These are phyloP conservation scores for Lasiodiplodia gonubiensis DNA, from an alignment of 2,329 filamentous ascomycete species.

Conservation along the genomic window DNA sequence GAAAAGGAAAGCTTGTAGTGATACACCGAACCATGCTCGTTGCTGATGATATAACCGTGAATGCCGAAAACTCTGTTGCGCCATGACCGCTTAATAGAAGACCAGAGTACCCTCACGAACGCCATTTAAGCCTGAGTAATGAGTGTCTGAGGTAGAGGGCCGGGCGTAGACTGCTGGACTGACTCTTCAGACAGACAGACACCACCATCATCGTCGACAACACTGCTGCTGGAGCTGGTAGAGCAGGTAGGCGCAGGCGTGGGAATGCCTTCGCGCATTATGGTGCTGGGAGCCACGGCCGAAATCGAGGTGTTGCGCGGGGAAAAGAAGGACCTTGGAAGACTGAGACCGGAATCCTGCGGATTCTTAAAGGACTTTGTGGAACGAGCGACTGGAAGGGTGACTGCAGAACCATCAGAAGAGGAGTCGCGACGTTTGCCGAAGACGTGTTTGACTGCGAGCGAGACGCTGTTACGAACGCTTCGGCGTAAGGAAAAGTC, in stretches of 20 bases:
- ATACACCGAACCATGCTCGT: conserved; percentile 12
- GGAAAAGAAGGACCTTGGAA: conserved; percentile 24
- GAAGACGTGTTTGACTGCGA: conserved; percentile 21
- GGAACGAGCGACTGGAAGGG: conserved; percentile 31
- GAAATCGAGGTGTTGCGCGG: neutral
- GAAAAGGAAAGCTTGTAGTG: conserved; percentile 5
- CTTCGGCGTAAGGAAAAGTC: conserved; percentile 11
- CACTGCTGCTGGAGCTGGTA: neutral
- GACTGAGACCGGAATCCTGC: conserved; percentile 23
- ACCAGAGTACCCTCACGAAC: neutral
- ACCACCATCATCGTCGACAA: conserved; percentile 44
- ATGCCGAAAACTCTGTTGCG: neutral
- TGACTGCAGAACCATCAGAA: conserved; percentile 43
- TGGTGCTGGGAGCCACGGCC: neutral
- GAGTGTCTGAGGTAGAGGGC: conserved; percentile 34
- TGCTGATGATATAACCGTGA: neutral
- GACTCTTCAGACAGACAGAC: conserved; percentile 64
- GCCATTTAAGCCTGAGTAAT: conserved; percentile 32
- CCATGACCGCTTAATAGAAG: neutral
- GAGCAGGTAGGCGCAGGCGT: conserved; percentile 12
- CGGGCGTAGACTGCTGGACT: conserved; percentile 53
- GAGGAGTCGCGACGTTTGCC: conserved; percentile 35
- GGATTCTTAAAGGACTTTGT: conserved; percentile 23
- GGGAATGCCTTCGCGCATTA: neutral
- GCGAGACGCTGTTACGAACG: conserved; percentile 20